Base-by-base conservation (phyloP, 2,329 filamentous ascomycete species). In the Fusarium marasasianum region DNA sequence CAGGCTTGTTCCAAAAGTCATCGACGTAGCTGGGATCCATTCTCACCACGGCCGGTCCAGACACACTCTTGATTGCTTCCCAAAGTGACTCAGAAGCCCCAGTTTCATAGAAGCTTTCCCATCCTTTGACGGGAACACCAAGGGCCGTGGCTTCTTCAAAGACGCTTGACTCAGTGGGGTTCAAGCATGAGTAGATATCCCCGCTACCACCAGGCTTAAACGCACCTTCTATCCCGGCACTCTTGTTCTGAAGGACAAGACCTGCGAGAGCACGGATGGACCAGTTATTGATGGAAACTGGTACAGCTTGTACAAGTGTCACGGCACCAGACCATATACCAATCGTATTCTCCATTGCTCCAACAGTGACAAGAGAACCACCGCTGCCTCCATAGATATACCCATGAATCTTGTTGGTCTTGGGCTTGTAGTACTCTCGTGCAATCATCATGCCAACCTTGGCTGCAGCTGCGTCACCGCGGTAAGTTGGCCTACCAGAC, bases 121-220 rank as follows among this genome's bases (percentile, higher is more conserved):
- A 51, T 3, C 12, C 48, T 20, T 7, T 24, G 17, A 20, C 3
- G 3, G 48, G 48, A 1, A 35, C 31, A 20, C 48, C 48, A 24
- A 51, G 22, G 2, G 48, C 31, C 1, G 22, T 51, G 2, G 22
- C 48, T 1, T 51, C 48, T 4, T 20, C 11, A 24, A 51, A 35
- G 2, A 7, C 12, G 2, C 2, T 8, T 0, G 4, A 24, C 11
- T 50, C 29, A 2, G 22, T 18, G 3, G 11, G 3, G 3, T 3
- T 24, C 15, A 50, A 9, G 3, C 3, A 14, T 7, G 22, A 50
- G 22, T n/a, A 17, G 22, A 31, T 5, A 2, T 50, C 20, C 0
- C 20, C 20, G n/a, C 47, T 31, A 18, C 29, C 47, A 8, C 48
- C 48, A 2, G 31, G 31, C 4, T 8, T 24, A 18, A 35, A 3